Conservation (phyloP, 768 basidiomycete genomes). For the Sporobolomyces roseus region DNA sequence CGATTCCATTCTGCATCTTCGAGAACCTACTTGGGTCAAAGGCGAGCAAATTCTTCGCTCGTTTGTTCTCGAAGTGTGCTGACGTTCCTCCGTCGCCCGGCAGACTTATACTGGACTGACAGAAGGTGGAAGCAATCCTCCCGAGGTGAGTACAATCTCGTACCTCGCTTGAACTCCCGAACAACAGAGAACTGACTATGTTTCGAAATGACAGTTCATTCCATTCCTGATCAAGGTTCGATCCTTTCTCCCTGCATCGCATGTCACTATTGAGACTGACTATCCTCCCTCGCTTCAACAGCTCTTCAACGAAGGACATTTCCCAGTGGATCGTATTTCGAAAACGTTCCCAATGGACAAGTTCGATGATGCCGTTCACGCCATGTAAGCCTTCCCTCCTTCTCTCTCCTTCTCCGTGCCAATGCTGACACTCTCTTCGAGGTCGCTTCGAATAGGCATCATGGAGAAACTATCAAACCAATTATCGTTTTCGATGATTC, state of each 20-base stretch:
- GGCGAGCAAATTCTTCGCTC: neutral
- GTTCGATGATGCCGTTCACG: conserved; percentile 41
- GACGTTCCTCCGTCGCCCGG: neutral
- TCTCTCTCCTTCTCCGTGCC: neutral
- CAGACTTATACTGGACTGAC: conserved; percentile 30
- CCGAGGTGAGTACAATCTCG: conserved; percentile 13
- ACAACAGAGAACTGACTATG: neutral
- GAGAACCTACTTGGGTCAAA: conserved; percentile 18
- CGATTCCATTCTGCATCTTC: conserved; percentile 23
- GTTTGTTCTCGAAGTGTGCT: neutral
- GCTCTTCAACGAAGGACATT: conserved; percentile 43
- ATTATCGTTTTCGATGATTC: conserved; percentile 36
- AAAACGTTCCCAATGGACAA: conserved; percentile 40
- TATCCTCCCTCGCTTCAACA: neutral
- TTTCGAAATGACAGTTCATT: conserved; percentile 36
- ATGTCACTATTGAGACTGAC: no score
- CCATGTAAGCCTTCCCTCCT: conserved; percentile 24
- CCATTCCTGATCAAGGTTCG: conserved; percentile 36
- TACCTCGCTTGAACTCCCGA: neutral
- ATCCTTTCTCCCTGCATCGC: neutral
- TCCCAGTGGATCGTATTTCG: conserved; percentile 45
- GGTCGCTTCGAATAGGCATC: conserved; percentile 17
- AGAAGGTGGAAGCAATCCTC: conserved; percentile 41
- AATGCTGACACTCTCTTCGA: no score
- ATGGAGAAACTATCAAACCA: conserved; percentile 43